Conservation (phyloP, 1,284 basidiomycete species). For the Bjerkandera adusta region DNA sequence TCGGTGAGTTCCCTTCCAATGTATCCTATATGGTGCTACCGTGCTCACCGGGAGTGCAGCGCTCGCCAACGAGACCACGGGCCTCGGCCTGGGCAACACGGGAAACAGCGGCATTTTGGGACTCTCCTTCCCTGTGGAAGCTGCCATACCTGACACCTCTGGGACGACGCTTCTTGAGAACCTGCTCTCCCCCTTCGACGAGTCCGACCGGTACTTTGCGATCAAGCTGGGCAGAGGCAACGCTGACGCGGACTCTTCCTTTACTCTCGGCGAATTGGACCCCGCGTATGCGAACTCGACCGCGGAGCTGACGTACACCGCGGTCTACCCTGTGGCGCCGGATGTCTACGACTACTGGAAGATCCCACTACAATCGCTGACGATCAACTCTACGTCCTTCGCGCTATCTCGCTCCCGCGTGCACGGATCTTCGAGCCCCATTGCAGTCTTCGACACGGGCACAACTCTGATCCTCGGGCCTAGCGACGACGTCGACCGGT, state of each 20-base stretch:
- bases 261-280: constrained; percentile 52
- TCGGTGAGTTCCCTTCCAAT: constrained; percentile 33
- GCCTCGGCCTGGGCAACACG: constrained; percentile 42
- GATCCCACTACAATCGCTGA: constrained; percentile 43
- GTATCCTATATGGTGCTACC: not conserved
- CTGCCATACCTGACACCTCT: constrained; percentile 42
- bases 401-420: constrained; percentile 48
- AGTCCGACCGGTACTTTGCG: constrained; percentile 46
- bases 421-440: constrained; percentile 38
- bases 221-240: constrained; percentile 44
- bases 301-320: constrained; percentile 35
- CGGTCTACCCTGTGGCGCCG: constrained; percentile 40
- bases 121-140: constrained; percentile 47
- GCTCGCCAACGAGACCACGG: constrained; percentile 42
- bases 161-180: constrained; percentile 50
- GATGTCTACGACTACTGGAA: constrained; percentile 56
- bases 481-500: constrained; percentile 44
- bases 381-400: constrained; percentile 38
- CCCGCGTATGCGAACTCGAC: constrained; percentile 34
- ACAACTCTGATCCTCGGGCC: constrained; percentile 59
- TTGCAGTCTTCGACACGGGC: constrained; percentile 57
- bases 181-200: constrained; percentile 41
- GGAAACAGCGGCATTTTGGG: constrained; percentile 60
- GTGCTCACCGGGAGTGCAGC: constrained; percentile 31
- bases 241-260: constrained; percentile 38